phyloP scores from a whole-genome alignment of 192 early-diverging fungal genomes.

The Coemansia sp. region DNA sequence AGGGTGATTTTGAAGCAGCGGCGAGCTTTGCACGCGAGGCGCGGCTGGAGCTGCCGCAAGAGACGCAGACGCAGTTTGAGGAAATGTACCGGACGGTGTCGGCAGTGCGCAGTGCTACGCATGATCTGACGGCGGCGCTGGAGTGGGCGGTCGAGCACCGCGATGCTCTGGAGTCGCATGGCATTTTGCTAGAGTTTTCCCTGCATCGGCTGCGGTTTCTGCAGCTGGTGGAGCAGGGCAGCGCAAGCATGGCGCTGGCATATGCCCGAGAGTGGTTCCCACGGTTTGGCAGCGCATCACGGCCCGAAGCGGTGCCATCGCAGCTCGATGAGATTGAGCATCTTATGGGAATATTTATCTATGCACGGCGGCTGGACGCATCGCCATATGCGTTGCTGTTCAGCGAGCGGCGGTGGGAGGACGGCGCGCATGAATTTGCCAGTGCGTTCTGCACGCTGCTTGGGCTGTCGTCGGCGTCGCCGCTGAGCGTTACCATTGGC shows the following conservation, averaged over 20 bases:
- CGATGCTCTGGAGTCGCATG: constrained; percentile 56
- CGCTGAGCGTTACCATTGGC: constrained; percentile 54
- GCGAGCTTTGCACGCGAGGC: constrained; percentile 54
- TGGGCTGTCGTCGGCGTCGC: constrained; percentile 28
- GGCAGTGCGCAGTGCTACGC: constrained; percentile 51
- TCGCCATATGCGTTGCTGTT: constrained; percentile 64
- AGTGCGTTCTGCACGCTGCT: constrained; percentile 33
- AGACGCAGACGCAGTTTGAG: constrained; percentile 65
- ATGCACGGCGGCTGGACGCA: constrained; percentile 64
- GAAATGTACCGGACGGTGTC: constrained; percentile 80
- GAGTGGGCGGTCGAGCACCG: constrained; percentile 71
- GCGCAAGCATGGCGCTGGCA: constrained; percentile 60
- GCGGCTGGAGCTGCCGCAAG: constrained; percentile 42
- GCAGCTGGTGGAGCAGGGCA: constrained; percentile 60
- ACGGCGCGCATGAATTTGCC: constrained; percentile 27
- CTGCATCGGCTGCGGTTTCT: constrained; percentile 79
- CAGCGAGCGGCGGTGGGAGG: constrained; percentile 33
- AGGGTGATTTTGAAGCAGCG: constrained; percentile 84
- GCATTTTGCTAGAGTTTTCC: constrained; percentile 81
- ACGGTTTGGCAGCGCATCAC: constrained; percentile 45
- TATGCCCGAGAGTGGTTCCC: constrained; percentile 76
- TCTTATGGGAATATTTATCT: constrained; percentile 61
- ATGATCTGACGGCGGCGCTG: constrained; percentile 66
- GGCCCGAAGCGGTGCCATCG: constrained; percentile 3
- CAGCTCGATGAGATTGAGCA: constrained; percentile 44